Conservation (phyloP, 768 basidiomycete genomes). For the Cantharellus cinnabarinus region DNA sequence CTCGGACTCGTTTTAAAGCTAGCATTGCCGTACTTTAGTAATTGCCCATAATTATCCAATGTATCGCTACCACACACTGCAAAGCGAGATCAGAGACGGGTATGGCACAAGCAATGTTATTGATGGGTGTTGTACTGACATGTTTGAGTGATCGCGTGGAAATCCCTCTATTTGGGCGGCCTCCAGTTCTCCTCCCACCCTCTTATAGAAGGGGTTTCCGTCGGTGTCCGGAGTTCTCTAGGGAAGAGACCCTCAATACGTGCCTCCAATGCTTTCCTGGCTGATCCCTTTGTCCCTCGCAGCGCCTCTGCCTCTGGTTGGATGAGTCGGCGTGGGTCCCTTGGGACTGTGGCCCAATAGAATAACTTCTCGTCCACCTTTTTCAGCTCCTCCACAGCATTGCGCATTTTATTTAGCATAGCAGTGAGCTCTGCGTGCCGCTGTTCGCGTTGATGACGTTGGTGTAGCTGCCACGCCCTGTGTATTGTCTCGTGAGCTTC, state of each 20-base stretch:
- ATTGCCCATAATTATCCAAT: too few relatives aligned
- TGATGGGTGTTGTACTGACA: too few relatives aligned
- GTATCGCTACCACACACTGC: too few relatives aligned
- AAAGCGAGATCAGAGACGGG: too few relatives aligned
- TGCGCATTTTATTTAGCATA: conserved; percentile 65
- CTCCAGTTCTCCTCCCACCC: conserved; percentile 86
- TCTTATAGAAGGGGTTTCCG: conserved; percentile 59
- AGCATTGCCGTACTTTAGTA: too few relatives aligned
- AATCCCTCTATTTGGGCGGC: conserved; percentile 20
- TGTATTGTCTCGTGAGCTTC: conserved; percentile 88
- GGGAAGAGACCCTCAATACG: conserved; percentile 43
- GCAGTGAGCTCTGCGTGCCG: conserved; percentile 46
- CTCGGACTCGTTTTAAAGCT: too few relatives aligned
- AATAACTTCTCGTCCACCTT: conserved; percentile 12
- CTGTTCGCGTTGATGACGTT: conserved; percentile 49
- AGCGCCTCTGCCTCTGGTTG: conserved; percentile 36
- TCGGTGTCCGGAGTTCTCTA: conserved; percentile 65
- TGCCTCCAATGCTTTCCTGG: conserved; percentile 53
- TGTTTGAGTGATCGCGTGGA: too few relatives aligned
- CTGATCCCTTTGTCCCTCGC: conserved; percentile 41
- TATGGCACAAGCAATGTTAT: too few relatives aligned
- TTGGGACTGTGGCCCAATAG: conserved; percentile 17
- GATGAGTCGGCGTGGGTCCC: conserved; percentile 46
- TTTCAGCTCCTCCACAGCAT: conserved; percentile 68
- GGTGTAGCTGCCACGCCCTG: conserved; percentile 71